Conservation (phyloP, 495 filamentous ascomycete species). For the Neurospora sublineolata region DNA sequence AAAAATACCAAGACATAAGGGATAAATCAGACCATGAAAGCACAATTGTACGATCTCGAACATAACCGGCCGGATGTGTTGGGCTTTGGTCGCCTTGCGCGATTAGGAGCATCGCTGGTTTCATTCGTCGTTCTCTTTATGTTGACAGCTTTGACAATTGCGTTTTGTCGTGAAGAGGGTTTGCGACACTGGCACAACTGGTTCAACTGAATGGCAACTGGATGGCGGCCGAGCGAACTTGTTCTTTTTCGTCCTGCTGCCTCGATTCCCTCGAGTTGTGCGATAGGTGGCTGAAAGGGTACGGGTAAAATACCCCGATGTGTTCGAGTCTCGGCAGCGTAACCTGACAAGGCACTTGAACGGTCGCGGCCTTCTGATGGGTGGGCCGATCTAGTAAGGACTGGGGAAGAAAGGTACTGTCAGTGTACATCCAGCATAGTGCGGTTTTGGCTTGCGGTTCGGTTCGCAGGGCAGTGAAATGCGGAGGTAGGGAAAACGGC, state of each 20-base stretch:
- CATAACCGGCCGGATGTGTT: background rate
- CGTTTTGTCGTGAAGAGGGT: background rate
- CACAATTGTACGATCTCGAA: background rate
- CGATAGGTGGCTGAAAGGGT: background rate
- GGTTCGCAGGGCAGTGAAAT: conserved; percentile 11
- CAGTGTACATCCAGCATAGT: background rate
- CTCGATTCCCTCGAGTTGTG: background rate
- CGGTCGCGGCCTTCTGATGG: background rate
- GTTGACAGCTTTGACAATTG: background rate
- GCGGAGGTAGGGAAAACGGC: conserved; percentile 22
- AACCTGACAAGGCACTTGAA: background rate
- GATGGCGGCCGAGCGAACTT: background rate
- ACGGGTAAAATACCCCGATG: background rate
- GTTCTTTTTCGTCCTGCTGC: background rate
- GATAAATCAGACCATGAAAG: background rate
- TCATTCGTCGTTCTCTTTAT: background rate
- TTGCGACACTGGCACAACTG: background rate
- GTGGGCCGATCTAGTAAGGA: conserved; percentile 12
- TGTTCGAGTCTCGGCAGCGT: background rate
- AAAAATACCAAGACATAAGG: background rate
- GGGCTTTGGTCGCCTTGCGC: background rate
- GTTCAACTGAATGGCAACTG: background rate
- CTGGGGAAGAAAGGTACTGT: background rate
- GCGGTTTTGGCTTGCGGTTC: conserved; percentile 7
- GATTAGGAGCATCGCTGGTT: background rate